Conservation (phyloP, 2,329 filamentous ascomycete species). For the Coniochaeta ligniaria region DNA sequence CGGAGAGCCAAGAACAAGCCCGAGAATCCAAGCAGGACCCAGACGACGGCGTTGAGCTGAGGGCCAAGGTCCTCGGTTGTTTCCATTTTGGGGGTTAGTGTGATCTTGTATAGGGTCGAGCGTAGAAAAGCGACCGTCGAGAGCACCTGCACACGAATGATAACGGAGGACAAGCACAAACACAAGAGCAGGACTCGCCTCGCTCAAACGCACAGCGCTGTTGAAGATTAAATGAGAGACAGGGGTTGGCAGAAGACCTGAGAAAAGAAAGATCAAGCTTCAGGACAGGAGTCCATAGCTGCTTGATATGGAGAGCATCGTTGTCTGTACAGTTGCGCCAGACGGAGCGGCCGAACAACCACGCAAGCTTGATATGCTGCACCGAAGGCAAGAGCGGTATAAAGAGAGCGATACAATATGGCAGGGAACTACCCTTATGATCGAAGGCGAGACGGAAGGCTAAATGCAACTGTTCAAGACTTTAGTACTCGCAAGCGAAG, state of each 20-base stretch:
- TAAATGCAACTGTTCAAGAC: not conserved
- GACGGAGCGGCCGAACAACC: not conserved
- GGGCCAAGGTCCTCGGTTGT: not conserved
- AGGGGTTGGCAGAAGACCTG: not conserved
- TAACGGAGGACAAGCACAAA: not conserved
- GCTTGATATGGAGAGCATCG: not conserved
- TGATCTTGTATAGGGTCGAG: not conserved
- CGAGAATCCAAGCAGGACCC: conserved; percentile 11
- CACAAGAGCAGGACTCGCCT: not conserved
- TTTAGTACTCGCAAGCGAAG: not conserved
- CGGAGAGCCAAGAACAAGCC: conserved; percentile 10
- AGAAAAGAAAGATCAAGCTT: not conserved
- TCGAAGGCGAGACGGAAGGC: not conserved
- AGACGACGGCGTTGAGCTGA: conserved; percentile 9
- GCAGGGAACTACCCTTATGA: not conserved
- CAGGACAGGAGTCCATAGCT: not conserved
- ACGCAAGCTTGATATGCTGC: not conserved
- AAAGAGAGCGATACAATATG: not conserved
- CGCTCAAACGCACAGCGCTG: not conserved
- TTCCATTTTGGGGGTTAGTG: not conserved
- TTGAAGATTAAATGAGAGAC: not conserved
- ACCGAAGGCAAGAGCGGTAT: not conserved
- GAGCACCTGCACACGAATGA: not conserved
- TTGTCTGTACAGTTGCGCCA: not conserved
- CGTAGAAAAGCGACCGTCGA: not conserved